Evolutionary conservation across 306 rosid species (phyloP), one percentile per base, ranked within the genome.

Genomic region (Acacia confusa): DNA sequence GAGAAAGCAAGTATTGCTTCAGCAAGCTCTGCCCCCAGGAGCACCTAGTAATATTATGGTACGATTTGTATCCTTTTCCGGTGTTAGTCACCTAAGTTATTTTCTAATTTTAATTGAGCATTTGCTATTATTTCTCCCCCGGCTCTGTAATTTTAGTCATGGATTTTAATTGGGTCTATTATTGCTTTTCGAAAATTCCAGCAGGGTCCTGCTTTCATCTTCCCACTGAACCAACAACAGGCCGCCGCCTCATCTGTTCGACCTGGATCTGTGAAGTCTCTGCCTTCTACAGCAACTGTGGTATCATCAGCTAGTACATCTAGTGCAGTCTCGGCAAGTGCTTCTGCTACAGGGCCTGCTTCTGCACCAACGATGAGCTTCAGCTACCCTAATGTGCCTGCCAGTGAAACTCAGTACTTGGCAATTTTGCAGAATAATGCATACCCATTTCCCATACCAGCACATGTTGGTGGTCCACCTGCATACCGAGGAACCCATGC

Each of bases 161-260:
- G 13, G n/a, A 55, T 55, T 19, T 20, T 55, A 53, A 53, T 75
- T 69, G 47, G 55, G 17, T 28, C 25, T 32, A 73, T 34, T 58
- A 12, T 47, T 69, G 60, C 65, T 64, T 40, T 52, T 34, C 2
- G 27, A 71, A 32, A 69, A 82, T 80, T 84, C 41, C 94, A 96
- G 97, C 99, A 95, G 32, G 97, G 91, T 8, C 98, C 98, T 79
- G 83, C 99, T 70, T 93, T 96, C 82, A 88, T 96, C 72, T 82
- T 96, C 84, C 99, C 98, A 1, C 36, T 96, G 86, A 86, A 88
- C 78, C 99, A 96, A 88, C 99, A 91, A 80, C 99, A 93, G 36
- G 92, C 94, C 3, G 68, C 68, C 20, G 22, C 57, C 24, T 85
- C 94, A 41, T 85, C 97, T 65, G 92, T 88, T 61, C 84, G 92